Evolutionary conservation across 768 basidiomycete species (phyloP), one percentile per base, ranked within the genome.

Genomic region (Termitomyces sp.): DNA sequence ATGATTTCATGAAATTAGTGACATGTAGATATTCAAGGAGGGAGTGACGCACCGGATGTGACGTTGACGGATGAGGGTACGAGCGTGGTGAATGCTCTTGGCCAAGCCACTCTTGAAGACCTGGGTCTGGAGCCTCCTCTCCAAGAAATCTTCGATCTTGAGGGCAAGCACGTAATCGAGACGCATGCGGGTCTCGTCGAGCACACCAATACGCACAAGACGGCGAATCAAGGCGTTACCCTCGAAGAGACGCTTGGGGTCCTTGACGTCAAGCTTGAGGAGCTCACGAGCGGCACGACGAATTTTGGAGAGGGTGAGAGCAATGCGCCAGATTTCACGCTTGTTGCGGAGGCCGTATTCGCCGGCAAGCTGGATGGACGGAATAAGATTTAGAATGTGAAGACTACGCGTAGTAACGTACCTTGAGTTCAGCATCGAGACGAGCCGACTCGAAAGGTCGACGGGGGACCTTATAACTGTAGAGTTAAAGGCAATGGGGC

Each of bases 321-420:
- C 86, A 74, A 99, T 98, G 69, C 97, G 92, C 97, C 96, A 99
- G 80, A 98, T 97, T 80, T 99, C 97, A 72, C 96, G 91, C 84
- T 99, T 99, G 91, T 98, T 98, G 75, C 95, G 91, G 72, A 98
- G 92, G 73, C 97, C 97, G 82, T 95, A 98, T 79, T 99, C 97
- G 76, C 97, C 96, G 51, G 95, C 96, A 75, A 98, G 95, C 96
- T 97, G 65, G 38, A n/a, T 15, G 50, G 15, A 40, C n/a, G n/a
- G n/a, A 35, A 23, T 36, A 49, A 48, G 50, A 32, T 50, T n/a
- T 12, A 41, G 44, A 23, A 33, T 22, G 31, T 7, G 27, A 16
- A 20, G 50, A 27, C 29, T 3, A 35, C 29, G 23, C n/a, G 50
- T 31, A 57, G 15, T 22, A 11, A 52, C 65, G 56, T 67, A 94